Evolutionary conservation across 306 rosid genomes (phyloP).

Genomic region (Quercus cerris): DNA sequence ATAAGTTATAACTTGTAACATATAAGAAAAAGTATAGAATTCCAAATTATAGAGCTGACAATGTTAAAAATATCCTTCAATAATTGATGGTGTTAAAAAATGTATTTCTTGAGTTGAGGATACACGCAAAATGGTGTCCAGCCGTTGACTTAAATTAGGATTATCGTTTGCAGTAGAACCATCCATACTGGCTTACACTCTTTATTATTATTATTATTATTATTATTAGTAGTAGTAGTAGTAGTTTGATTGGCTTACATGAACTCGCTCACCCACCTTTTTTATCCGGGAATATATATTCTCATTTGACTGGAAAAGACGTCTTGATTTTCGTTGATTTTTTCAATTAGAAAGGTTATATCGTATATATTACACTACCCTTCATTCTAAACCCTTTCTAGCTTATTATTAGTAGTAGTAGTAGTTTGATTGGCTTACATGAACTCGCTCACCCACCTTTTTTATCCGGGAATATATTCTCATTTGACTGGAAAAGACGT

Average conservation of each 20-base stretch:
- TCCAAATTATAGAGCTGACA: too few relatives aligned
- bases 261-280: not conserved
- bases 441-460: not conserved
- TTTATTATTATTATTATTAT: not conserved
- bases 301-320: not conserved
- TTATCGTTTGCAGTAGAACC: not conserved
- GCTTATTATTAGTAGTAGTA: too few relatives aligned
- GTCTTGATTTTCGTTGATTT: not conserved
- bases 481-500: not conserved
- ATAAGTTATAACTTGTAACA: too few relatives aligned
- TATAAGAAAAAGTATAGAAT: too few relatives aligned
- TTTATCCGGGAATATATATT: not conserved
- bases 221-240: not conserved
- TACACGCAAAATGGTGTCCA: not conserved
- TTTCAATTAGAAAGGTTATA: not conserved
- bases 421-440: not conserved
- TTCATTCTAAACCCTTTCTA: not conserved
- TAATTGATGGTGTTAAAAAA: too few relatives aligned
- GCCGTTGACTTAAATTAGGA: not conserved
- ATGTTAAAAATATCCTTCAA: too few relatives aligned
- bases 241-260: not conserved
- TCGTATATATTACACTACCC: too few relatives aligned
- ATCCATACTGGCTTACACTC: constrained; percentile 1
- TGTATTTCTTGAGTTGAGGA: too few relatives aligned
- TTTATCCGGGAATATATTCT: not conserved